A percentile compares a stretch with the other conserved stretches of the same genome.
phyloP scores from a whole-genome alignment of 2,329 filamentous ascomycete species.

The Pseudocercospora musae region DNA sequence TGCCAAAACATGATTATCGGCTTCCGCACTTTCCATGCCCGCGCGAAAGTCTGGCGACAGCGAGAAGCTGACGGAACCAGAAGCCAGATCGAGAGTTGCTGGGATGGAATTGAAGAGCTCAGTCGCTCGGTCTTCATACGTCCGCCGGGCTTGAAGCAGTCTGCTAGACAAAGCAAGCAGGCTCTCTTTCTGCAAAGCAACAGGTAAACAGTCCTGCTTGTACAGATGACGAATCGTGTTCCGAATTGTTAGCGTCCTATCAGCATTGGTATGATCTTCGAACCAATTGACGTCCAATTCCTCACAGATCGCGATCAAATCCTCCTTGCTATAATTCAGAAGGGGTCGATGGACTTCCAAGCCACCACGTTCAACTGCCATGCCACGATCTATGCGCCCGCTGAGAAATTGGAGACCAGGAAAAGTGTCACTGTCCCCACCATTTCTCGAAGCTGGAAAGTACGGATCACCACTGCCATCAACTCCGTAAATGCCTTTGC shows the following conservation, averaged over 20 bases:
- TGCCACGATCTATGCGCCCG: neutral
- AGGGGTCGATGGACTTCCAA: conserved; percentile 67
- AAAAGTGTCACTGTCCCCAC: neutral
- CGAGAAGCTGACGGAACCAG: conserved; percentile 27
- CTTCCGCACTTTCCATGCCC: neutral
- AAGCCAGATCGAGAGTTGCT: conserved; percentile 44
- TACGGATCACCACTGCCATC: conserved; percentile 42
- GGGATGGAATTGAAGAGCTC: conserved; percentile 51
- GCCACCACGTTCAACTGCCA: conserved; percentile 45
- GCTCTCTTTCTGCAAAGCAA: conserved; percentile 62
- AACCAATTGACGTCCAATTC: conserved; percentile 69
- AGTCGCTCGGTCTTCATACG: conserved; percentile 44
- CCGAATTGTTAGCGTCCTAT: conserved; percentile 70
- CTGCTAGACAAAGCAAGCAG: conserved; percentile 58
- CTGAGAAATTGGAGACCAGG: neutral
- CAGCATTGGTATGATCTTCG: conserved; percentile 78
- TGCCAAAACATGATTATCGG: conserved; percentile 33
- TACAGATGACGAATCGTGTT: conserved; percentile 75
- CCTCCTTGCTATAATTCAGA: conserved; percentile 66
- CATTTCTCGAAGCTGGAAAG: conserved; percentile 32
- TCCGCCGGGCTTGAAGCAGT: conserved; percentile 41
- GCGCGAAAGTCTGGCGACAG: neutral
- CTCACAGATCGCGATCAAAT: conserved; percentile 71
- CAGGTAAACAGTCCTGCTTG: conserved; percentile 59
- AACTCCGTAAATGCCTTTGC: conserved; percentile 68